Evolutionary conservation across 2,329 filamentous ascomycete genomes (phyloP), one percentile per base, ranked within the genome.

Genomic region (Cladosporium sp.): DNA sequence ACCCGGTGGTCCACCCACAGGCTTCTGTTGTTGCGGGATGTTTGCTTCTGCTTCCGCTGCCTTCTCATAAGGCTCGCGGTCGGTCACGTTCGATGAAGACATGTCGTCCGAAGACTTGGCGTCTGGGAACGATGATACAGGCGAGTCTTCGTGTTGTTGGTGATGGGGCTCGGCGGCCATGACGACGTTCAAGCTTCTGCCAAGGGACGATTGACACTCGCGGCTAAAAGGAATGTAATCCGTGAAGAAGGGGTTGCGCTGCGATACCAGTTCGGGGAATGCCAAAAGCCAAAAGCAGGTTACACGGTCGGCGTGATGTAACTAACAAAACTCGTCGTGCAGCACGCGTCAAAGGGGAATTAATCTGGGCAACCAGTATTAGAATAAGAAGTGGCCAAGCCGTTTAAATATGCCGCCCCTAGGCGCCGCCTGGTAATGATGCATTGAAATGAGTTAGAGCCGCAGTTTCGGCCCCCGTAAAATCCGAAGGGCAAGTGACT

Each of bases 1-100:
- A 54, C 79, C 76, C 32, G 70, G 48, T 7, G 68, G 68, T 28
- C 67, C 68, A 56, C 43, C 56, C 23, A 43, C 30, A 26, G 63
- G 58, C n/a, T 62, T 65, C 46, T 54, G 60, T 48, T 61, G 57
- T 54, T 43, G 60, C 23, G 25, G 34, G 14, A 56, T 26, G n/a
- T 48, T 48, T 16, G 62, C 62, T 34, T 64, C 62, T 36, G 62
- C 62, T 21, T 64, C 62, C 18, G 34, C 62, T 16, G 53, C 28
- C 39, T 56, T 58, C 25, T 64, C 61, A 13, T 34, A 28, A 26
- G 62, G 53, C 53, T 64, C 54, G 5, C 26, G 51, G 25, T 56
- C 32, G 21, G 49, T 54, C 18, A 21, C 43, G 18, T 26, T 63
- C 14, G 60, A 56, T 18, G 60, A 63, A 25, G 60, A 63, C 49